Evolutionary conservation across 768 basidiomycete species (phyloP).

Genomic region (Pulveroboletus ravenelii): DNA sequence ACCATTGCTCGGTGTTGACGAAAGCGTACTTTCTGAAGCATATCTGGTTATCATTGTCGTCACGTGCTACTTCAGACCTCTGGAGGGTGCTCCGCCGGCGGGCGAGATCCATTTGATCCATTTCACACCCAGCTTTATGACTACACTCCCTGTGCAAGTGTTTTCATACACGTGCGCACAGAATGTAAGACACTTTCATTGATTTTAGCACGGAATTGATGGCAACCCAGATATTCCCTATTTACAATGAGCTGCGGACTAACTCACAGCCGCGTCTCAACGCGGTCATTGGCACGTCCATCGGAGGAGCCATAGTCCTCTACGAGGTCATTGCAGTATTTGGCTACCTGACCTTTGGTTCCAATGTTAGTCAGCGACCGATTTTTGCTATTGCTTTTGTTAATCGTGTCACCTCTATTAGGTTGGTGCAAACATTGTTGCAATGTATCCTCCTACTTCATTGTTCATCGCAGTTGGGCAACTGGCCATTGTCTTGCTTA

Average conservation of each 20-base stretch:
- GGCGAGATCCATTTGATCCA: constrained; percentile 71
- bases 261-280: constrained; percentile 87
- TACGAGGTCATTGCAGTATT: constrained; percentile 88
- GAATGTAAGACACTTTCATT: constrained; percentile 54
- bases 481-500: constrained; percentile 85
- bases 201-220: constrained; percentile 5
- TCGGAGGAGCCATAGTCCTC: constrained; percentile 75
- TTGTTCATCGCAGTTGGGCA: constrained; percentile 91
- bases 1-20: not conserved
- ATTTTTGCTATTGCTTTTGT: not conserved
- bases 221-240: constrained; percentile 71
- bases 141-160: constrained; percentile 89
- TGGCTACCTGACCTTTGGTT: constrained; percentile 92
- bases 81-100: constrained; percentile 54
- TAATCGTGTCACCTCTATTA: constrained; percentile 24
- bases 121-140: constrained; percentile 72
- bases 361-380: constrained; percentile 47
- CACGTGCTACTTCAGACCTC: constrained; percentile 70
- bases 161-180: constrained; percentile 92
- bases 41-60: constrained; percentile 80
- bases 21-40: constrained; percentile 35
- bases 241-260: constrained; percentile 83
- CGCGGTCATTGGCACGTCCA: constrained; percentile 78
- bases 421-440: constrained; percentile 91
- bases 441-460: constrained; percentile 89